Evolutionary conservation across 139 green algal species (phyloP), one percentile per base, ranked within the genome.

Genomic region (Chlorella sp.): DNA sequence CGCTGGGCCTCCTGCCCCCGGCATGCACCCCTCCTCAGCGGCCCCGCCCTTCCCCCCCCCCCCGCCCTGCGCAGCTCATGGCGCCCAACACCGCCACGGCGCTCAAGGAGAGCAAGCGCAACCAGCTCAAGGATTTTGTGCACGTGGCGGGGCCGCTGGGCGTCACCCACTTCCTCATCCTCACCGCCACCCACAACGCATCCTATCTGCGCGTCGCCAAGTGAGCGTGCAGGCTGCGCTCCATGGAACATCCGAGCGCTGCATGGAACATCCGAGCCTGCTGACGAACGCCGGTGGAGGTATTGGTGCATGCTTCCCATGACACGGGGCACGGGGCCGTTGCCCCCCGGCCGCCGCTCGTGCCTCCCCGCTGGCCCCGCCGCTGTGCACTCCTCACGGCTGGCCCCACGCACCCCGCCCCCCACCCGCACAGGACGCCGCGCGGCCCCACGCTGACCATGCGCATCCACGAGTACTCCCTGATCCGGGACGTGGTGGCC

Each of bases 61-160:
- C 8, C 46, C 13, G 7, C 46, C 32, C 73, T 6, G 6, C 56
- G 76, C 78, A 75, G 62, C 38, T 99, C 78, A 97, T 99, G 94
- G 79, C 94, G 83, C 97, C 97, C 68, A 93, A 98, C 93, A 99
- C 97, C 1, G 97, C 97, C 2, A 41, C 87, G 0, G 91, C 94
- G 56, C 92, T 99, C 9, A 94, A 93, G 90, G 95, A 95, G 82
- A 94, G 90, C 48, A 94, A 92, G 80, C 46, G 73, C 3, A 99
- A 99, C 88, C 91, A 86, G 38, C 86, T 99, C 60, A 98, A 97
- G 80, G 97, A 99, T 88, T 99, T 99, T 91, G 89, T 99, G 46
- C 80, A 97, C 13, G 95, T 99, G 75, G 92, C 95, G 11, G 97
- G 97, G 0, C 97, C 97, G 0, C 88, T 99, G 82, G 97, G 97